A percentile compares a stretch with the other conserved stretches of the same genome.
phyloP scores from a whole-genome alignment of 2,329 filamentous ascomycete species.

The Aspergillus quadricinctus region DNA sequence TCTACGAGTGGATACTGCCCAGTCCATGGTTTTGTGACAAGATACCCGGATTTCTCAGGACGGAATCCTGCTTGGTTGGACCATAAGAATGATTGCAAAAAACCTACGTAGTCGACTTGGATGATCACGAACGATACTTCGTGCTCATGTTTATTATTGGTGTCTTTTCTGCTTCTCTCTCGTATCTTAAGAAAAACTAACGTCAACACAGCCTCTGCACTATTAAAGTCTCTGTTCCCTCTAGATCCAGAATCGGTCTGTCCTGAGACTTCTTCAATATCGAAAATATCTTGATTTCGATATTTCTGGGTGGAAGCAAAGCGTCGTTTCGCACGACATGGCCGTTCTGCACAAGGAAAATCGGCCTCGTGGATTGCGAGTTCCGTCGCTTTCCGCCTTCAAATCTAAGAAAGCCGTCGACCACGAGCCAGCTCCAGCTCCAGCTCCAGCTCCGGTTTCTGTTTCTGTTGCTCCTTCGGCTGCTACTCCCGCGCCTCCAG shows the following conservation, averaged over 20 bases:
- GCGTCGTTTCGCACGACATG: slow-evolving; percentile 17
- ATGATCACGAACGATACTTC: not conserved
- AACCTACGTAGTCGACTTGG: not conserved
- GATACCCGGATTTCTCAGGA: not conserved
- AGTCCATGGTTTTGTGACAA: not conserved
- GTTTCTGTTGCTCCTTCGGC: not conserved
- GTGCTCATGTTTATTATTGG: not conserved
- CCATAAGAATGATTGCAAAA: not conserved
- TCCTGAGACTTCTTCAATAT: not conserved
- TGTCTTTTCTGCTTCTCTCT: not conserved
- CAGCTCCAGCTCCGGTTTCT: not conserved
- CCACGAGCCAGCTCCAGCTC: not conserved
- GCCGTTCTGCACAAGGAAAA: slow-evolving; percentile 33
- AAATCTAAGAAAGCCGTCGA: slow-evolving; percentile 26
- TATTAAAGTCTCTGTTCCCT: not conserved
- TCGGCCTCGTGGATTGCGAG: slow-evolving; percentile 29
- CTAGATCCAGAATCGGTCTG: not conserved
- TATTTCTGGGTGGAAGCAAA: slow-evolving; percentile 5
- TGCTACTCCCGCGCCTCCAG: slow-evolving; percentile 1
- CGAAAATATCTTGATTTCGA: slow-evolving; percentile 3
- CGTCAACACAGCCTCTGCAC: not conserved
- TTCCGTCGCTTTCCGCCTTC: slow-evolving; percentile 30
- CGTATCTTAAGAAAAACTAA: not conserved
- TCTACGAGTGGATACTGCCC: not conserved
- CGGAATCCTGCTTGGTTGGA: not conserved